Evolutionary conservation across 768 basidiomycete species (phyloP), one percentile per base, ranked within the genome.

Genomic region (Amanita rimosa): DNA sequence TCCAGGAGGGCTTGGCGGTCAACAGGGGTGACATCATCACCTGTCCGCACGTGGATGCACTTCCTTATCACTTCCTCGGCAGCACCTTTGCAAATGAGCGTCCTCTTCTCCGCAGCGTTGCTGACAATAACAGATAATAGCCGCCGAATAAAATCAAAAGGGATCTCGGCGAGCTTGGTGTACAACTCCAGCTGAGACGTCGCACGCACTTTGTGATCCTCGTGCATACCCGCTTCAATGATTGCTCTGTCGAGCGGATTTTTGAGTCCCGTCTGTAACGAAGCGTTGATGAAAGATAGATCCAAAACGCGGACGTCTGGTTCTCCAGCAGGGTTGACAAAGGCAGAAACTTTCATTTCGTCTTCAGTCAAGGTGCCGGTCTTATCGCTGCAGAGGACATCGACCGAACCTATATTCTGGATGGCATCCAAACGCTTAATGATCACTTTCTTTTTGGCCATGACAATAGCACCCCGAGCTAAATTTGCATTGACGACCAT

Each of bases 341-440:
- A 51, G 63, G 62, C 34, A 59, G 61, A 7, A 31, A 44, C 16
- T 44, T 44, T 44, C 44, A 44, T 44, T 44, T 44, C 44, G 29
- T 44, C 44, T 31, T 44, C 44, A 19, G 76, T 77, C 26, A 78
- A 58, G 13, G 81, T 83, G 21, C 81, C 81, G 0, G 81, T 83
- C 60, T 82, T 82, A 60, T 83, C 81, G 19, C 76, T 78, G 58
- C 80, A 82, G 34, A 71, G 65, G 55, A 70, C 65, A 3, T 65
- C 67, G 6, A 83, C 78, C 7, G 72, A 76, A 9, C 79, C 76
- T 35, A 83, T 58, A 44, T 73, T 78, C 57, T 83, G 79, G 52
- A 83, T 67, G 11, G 80, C 78, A 53, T 81, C 79, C 52, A 83
- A 70, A 46, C 76, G 72, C 29, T 79, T 70, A 13, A 81, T 78